Percentiles rank a stretch among this genome's conserved stretches.
Evolutionary conservation across 805 yeast species (phyloP).

Genomic region (Pichia paraexigua): DNA sequence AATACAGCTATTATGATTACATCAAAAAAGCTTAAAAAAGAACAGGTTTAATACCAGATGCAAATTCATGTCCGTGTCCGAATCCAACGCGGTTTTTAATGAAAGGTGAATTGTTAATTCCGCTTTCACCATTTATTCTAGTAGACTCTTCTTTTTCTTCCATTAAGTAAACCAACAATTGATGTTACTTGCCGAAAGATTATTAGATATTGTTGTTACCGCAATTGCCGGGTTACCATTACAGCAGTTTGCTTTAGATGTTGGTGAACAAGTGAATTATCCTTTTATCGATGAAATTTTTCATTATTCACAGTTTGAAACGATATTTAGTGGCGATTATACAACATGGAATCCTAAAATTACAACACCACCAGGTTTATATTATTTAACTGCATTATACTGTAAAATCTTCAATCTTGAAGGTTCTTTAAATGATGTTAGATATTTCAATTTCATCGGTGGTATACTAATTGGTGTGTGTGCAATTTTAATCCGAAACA

Average conservation of each 20-base stretch:
- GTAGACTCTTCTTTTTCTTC: background rate
- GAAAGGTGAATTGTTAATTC: background rate
- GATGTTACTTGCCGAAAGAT: conserved; percentile 9
- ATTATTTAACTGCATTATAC: conserved; percentile 38
- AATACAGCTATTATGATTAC: too few relatives aligned
- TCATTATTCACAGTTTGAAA: conserved; percentile 73
- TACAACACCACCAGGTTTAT: conserved; percentile 95
- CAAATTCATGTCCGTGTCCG: background rate
- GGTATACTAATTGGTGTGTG: conserved; percentile 38
- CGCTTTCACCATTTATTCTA: background rate
- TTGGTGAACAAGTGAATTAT: conserved; percentile 18
- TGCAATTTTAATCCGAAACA: conserved; percentile 13
- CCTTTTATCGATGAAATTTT: conserved; percentile 70
- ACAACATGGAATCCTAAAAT: conserved; percentile 78
- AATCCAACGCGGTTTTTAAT: background rate
- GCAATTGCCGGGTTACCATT: conserved; percentile 14
- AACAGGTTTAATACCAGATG: too few relatives aligned
- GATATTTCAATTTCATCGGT: conserved; percentile 60
- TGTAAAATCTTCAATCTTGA: conserved; percentile 23
- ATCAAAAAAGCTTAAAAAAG: too few relatives aligned
- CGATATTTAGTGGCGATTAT: conserved; percentile 56
- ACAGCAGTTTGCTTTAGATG: conserved; percentile 14
- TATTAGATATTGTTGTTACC: conserved; percentile 12
- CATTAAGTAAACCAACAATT: background rate
- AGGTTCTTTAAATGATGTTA: conserved; percentile 33